Evolutionary conservation across 441 rosid species (phyloP), one percentile per base, ranked within the genome.

Genomic region (Oxalis stricta): DNA sequence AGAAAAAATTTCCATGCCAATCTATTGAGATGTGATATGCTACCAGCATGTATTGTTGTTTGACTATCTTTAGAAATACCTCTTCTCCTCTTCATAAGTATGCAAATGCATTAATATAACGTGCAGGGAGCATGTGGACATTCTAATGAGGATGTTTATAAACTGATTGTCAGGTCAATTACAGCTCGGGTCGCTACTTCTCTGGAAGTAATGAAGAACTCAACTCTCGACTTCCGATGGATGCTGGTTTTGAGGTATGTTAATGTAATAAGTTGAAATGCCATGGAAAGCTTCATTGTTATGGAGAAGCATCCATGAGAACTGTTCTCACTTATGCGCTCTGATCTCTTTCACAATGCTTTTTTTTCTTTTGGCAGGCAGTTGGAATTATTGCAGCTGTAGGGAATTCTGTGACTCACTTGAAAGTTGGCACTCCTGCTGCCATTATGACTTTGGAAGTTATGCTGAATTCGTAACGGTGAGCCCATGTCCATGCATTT

Each of bases 171-270:
- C 69, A 91, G 96, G 99, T 91, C 17, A 91, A 91, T 73, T 86
- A 80, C 71, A 91, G 99, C 73, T 79, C 99, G 34, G 99, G 99
- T 38, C 82, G 84, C 58, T 91, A 85, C 70, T 89, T 89, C 44
- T 31, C 52, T 19, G 92, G 89, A 10, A 61, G 55, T 26, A 42
- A 33, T 30, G 63, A 48, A 19, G 65, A 64, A 40, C 15, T 59
- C 24, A 47, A 18, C 21, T 71, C 94, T 14, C 77, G 31, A 56
- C 93, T 86, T 61, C 99, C 99, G 11, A 75, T 91, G 53, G 93
- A 86, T 73, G 87, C 93, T 48, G 99, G 96, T 46, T 91, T 91
- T 67, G 99, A 91, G 95, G 99, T 91, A 56, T 0, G 11, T 24
- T 21, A 42, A 22, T 38, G 20, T 22, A 37, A 11, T 48, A 43